These are phyloP conservation scores for Beta corolliflora DNA, from an alignment of 179 eudicot genomes.

Conservation along the genomic window DNA sequence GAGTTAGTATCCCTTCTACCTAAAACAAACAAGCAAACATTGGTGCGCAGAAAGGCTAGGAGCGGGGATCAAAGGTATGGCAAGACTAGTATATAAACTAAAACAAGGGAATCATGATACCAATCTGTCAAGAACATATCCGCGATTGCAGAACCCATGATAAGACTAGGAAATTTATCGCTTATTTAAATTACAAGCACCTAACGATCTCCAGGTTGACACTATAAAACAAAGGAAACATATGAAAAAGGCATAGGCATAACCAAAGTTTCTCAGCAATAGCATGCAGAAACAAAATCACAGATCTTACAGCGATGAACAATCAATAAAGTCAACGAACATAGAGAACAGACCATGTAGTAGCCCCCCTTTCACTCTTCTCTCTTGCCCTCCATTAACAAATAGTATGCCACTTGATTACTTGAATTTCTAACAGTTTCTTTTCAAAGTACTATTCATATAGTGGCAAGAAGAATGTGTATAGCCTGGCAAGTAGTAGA, in stretches of 20 bases:
- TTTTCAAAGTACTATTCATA: not conserved
- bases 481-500: no score
- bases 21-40: constrained; percentile 28
- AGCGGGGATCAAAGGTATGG: not conserved
- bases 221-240: not conserved
- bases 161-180: not conserved
- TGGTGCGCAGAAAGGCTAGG: not conserved
- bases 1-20: constrained; percentile 85
- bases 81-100: not conserved
- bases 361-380: not conserved
- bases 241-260: not conserved
- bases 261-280: not conserved
- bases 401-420: not conserved
- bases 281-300: not conserved
- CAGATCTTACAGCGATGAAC: not conserved
- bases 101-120: not conserved
- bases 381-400: not conserved
- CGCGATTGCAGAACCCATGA: not conserved
- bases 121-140: not conserved
- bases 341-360: not conserved
- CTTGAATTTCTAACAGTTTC: not conserved
- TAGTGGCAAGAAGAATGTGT: not conserved
- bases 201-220: not conserved
- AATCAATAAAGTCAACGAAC: not conserved
- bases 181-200: not conserved